Evolutionary conservation across 805 yeast species (phyloP), one percentile per base, ranked within the genome.

Genomic region (Wickerhamomyces silvicola): DNA sequence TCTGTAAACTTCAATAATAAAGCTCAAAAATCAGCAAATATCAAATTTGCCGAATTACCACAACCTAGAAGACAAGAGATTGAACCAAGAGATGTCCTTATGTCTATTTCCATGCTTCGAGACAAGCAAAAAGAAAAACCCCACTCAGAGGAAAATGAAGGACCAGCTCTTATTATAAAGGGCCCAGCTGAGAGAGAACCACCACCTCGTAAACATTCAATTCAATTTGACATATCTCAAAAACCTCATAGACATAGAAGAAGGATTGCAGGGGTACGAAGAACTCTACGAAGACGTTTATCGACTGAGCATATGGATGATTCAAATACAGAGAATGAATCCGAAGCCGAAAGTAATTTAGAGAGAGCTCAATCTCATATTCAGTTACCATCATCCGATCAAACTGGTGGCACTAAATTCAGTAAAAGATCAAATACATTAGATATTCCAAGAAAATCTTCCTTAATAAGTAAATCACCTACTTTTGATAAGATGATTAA

Each of bases 81-180:
- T 10, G 78, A 81, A 21, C 95, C 96, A 2, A 73, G 81, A 30
- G 96, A 88, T 50, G 79, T 87, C 76, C 80, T 68, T 52, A 68
- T 80, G 62, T 86, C 95, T 4, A 81, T 87, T 44, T 78, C 86
- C 25, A 77, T 87, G 79, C 62, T 88, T 60, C 81, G 81, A 43
- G 67, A 70, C 32, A 63, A 67, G 24, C 68, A 67, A 35, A 60
- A 58, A n/a, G 56, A 52, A 16, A 52, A 54, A 5, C 32, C 43
- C 5, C 40, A 47, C 19, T 62, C 57, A 16, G 69, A 66, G 16
- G 73, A 68, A 22, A 80, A 75, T 22, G 75, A 78, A 22, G 94
- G 90, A 0, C 92, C 90, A 5, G 87, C 90, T 1, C 57, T 86
- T 22, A 75, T 80, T 7, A 80, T 87, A 27, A 70, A 70, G 38